phyloP scores from a whole-genome alignment of 805 yeast genomes.

The Pichia ethanolica region DNA sequence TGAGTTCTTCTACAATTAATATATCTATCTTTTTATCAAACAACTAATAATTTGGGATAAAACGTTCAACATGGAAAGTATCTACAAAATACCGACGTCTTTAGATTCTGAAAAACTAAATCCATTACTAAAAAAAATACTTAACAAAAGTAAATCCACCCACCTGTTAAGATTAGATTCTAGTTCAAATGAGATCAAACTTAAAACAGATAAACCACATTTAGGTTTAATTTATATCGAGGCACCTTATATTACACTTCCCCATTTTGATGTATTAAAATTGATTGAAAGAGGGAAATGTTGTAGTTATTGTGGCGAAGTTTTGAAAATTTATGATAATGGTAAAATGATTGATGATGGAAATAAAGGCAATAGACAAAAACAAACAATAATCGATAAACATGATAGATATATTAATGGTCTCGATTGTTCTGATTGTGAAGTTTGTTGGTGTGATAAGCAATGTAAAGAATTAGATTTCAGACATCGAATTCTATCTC shows the following conservation, averaged over 20 bases:
- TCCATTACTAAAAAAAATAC: constrained; percentile 2
- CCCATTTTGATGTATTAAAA: constrained; percentile 20
- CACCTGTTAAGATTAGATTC: constrained; percentile 8
- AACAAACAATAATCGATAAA: constrained; percentile 17
- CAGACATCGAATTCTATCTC: constrained; percentile 20
- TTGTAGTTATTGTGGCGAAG: constrained; percentile 28
- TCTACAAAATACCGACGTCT: neutral
- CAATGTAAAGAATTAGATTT: constrained; percentile 23
- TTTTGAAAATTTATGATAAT: constrained; percentile 25
- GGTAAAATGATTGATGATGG: constrained; percentile 21
- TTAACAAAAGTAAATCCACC: constrained; percentile 6
- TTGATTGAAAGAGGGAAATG: constrained; percentile 26
- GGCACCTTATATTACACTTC: constrained; percentile 25
- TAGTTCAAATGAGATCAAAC: constrained; percentile 3
- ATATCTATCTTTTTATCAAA: too few species aligned
- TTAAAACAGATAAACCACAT: constrained; percentile 2
- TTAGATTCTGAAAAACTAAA: neutral
- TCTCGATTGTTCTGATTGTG: constrained; percentile 26
- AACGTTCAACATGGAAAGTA: too few species aligned
- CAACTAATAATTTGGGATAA: too few species aligned
- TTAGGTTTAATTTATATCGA: constrained; percentile 22
- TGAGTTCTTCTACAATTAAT: too few species aligned
- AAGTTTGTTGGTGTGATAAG: constrained; percentile 25
- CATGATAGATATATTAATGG: constrained; percentile 25
- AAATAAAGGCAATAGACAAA: constrained; percentile 9